These are phyloP conservation scores for Gamarada debralockiae DNA, from an alignment of 495 filamentous ascomycete species.

Conservation along the genomic window DNA sequence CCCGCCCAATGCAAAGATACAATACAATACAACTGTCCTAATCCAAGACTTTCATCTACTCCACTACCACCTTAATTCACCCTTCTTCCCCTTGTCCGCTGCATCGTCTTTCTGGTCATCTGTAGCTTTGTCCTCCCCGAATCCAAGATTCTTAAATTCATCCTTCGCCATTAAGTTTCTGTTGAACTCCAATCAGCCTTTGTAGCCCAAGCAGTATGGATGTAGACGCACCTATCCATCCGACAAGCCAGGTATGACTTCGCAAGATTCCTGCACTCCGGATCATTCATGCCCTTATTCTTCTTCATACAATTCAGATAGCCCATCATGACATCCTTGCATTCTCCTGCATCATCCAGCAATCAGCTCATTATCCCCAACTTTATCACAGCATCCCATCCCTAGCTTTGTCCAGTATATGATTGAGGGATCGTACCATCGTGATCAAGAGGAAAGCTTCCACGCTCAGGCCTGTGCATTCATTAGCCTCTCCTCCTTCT, in stretches of 20 bases:
- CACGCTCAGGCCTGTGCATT: constrained; percentile 73
- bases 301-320: constrained; percentile 85
- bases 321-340: constrained; percentile 76
- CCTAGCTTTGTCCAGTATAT: neutral
- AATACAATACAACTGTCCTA: too few species aligned
- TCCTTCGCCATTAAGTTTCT: constrained; percentile 96
- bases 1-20: too few species aligned
- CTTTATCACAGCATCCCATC: constrained; percentile 12
- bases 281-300: constrained; percentile 76
- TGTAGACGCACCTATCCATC: constrained; percentile 79
- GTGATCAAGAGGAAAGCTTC: constrained; percentile 94
- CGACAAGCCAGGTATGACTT: constrained; percentile 87
- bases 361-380: neutral
- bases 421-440: constrained; percentile 74
- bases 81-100: constrained; percentile 35
- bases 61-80: constrained; percentile 41
- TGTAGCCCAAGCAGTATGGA: neutral
- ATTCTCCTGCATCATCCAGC: constrained; percentile 64
- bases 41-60: too few species aligned
- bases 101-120: constrained; percentile 3
- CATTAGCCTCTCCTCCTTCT: constrained; percentile 2
- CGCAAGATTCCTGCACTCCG: constrained; percentile 77
- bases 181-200: neutral
- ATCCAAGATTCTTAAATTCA: constrained; percentile 88
- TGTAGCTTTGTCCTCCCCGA: constrained; percentile 49